A percentile compares a stretch with the other conserved stretches of the same genome.
These are phyloP conservation scores for Orbilia brochopaga DNA, from an alignment of 2,329 filamentous ascomycete species.

Conservation along the genomic window DNA sequence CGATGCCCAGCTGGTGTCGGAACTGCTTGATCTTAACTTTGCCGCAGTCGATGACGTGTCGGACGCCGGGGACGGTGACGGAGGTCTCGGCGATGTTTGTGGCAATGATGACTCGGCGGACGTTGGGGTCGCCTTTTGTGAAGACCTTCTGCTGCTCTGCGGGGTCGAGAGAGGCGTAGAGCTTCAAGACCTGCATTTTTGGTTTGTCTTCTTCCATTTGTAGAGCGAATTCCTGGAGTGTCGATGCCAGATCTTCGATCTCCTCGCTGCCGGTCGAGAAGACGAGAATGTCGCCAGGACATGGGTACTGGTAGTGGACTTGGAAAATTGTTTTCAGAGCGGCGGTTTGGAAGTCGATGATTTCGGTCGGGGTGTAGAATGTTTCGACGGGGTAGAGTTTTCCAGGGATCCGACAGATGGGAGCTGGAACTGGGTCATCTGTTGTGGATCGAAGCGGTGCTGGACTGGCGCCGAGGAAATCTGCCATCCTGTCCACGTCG, in stretches of 20 bases:
- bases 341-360: slow-evolving; percentile 80
- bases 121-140: slow-evolving; percentile 70
- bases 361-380: slow-evolving; percentile 73
- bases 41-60: slow-evolving; percentile 88
- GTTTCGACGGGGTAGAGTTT: slow-evolving; percentile 85
- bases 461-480: slow-evolving; percentile 68
- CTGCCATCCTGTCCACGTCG: slow-evolving; percentile 77
- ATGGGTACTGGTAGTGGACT: slow-evolving; percentile 82
- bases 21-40: slow-evolving; percentile 96
- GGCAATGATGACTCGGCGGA: slow-evolving; percentile 84
- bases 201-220: slow-evolving; percentile 64
- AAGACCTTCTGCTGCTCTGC: slow-evolving; percentile 87
- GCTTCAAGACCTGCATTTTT: slow-evolving; percentile 71
- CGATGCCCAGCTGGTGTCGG: slow-evolving; percentile 79
- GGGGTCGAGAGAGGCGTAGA: slow-evolving; percentile 89
- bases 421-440: slow-evolving; percentile 30
- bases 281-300: slow-evolving; percentile 92
- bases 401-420: slow-evolving; percentile 75
- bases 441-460: slow-evolving; percentile 17
- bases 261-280: slow-evolving; percentile 94
- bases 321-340: slow-evolving; percentile 82
- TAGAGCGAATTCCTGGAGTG: slow-evolving; percentile 79
- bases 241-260: slow-evolving; percentile 78
- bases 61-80: slow-evolving; percentile 90
- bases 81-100: slow-evolving; percentile 99